phyloP scores from a whole-genome alignment of 78 protist genomes.

The Tieghemostelium lacteum region DNA sequence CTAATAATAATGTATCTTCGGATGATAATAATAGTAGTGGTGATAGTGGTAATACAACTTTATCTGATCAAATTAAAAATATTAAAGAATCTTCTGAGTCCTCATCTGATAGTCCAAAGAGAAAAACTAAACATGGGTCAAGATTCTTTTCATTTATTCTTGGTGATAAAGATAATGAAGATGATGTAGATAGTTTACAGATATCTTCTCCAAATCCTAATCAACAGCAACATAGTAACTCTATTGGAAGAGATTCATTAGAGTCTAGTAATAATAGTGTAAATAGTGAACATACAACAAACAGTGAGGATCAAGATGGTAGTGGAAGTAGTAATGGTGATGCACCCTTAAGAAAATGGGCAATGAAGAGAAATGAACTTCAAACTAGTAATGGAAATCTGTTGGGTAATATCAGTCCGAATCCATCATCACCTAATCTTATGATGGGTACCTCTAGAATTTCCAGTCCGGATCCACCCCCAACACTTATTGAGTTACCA shows the following conservation, averaged over 20 bases:
- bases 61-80: not conserved
- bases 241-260: not conserved
- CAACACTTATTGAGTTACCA: constrained; percentile 28
- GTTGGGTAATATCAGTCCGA: constrained; percentile 6
- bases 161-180: constrained; percentile 16
- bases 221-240: no score
- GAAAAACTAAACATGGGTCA: not conserved
- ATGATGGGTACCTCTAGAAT: constrained; percentile 17
- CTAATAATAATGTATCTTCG: not conserved
- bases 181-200: constrained; percentile 16
- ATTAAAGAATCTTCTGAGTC: not conserved
- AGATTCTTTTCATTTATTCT: constrained; percentile 40
- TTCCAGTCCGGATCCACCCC: constrained; percentile 55
- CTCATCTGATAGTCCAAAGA: not conserved
- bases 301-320: not conserved
- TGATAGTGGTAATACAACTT: not conserved
- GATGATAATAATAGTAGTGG: not conserved
- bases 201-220: constrained; percentile 27
- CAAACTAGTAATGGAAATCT: constrained; percentile 13
- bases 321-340: constrained; percentile 1
- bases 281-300: not conserved
- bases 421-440: not conserved
- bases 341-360: constrained; percentile 69
- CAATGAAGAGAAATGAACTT: constrained; percentile 50
- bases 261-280: not conserved